These are phyloP conservation scores for Haplosporangium sp. DNA, from an alignment of 371 early-diverging fungal genomes.

Conservation along the genomic window DNA sequence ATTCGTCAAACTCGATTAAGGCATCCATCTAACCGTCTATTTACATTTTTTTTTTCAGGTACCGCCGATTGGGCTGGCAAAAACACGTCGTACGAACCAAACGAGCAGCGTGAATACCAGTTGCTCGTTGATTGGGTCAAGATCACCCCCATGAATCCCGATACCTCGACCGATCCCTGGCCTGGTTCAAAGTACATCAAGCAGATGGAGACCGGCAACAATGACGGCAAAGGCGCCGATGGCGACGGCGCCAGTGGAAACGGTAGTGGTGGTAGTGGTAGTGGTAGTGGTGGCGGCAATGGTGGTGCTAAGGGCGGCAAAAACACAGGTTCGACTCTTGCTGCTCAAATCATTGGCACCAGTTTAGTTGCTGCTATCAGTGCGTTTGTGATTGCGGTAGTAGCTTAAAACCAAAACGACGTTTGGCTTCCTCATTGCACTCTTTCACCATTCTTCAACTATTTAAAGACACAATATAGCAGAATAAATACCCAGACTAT, in stretches of 20 bases:
- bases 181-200: conserved; percentile 43
- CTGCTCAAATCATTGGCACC: neutral
- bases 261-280: neutral
- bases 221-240: conserved; percentile 12
- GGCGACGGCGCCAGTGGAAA: conserved; percentile 12
- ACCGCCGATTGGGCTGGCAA: conserved; percentile 49
- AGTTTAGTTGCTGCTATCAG: neutral
- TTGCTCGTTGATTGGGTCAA: conserved; percentile 45
- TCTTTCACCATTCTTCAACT: neutral
- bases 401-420: neutral
- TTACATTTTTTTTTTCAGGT: conserved; percentile 10
- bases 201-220: conserved; percentile 35
- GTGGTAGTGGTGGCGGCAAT: conserved; percentile 5
- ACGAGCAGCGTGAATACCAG: conserved; percentile 38
- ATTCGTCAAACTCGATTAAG: neutral
- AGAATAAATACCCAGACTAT: too few species aligned
- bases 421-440: neutral
- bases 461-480: too few species aligned
- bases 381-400: neutral
- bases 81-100: conserved; percentile 35
- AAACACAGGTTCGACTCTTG: neutral
- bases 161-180: conserved; percentile 40
- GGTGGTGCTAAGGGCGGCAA: neutral
- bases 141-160: conserved; percentile 34
- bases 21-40: neutral